Percentiles rank a stretch among this genome's conserved stretches.
Evolutionary conservation across 1,284 basidiomycete genomes (phyloP).

Genomic region (Moniliophthora roreri): DNA sequence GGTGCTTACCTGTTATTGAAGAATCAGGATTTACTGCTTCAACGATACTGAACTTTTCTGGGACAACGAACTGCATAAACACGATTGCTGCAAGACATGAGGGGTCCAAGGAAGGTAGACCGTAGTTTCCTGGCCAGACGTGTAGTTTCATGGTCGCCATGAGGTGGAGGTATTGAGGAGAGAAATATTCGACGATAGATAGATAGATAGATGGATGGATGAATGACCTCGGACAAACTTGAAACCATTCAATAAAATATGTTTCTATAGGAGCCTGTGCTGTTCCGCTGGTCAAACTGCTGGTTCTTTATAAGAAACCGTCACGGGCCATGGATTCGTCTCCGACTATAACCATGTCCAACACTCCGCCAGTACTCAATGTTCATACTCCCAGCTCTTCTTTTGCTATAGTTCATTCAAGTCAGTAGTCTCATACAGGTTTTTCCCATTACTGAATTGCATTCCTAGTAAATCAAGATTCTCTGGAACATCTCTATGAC

Average conservation of each 20-base stretch:
- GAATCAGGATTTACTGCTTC: conserved; percentile 58
- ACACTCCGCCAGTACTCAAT: conserved; percentile 49
- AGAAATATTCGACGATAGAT: neutral
- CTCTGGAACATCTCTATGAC: conserved; percentile 59
- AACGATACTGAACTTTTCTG: conserved; percentile 59
- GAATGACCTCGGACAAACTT: too few relatives aligned
- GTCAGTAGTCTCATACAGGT: conserved; percentile 38
- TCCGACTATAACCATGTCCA: conserved; percentile 1
- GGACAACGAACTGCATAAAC: conserved; percentile 64
- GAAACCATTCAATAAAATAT: too few relatives aligned
- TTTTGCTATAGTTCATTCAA: conserved; percentile 69
- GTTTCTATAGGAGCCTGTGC: too few relatives aligned
- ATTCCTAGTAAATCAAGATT: conserved; percentile 61
- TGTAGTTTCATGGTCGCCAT: conserved; percentile 49
- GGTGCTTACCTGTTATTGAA: conserved; percentile 73
- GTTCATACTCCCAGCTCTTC: conserved; percentile 75
- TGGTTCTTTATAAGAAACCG: too few relatives aligned
- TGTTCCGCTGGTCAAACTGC: too few relatives aligned
- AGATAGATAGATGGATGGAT: too few relatives aligned
- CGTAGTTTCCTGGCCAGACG: conserved; percentile 69
- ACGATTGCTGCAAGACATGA: conserved; percentile 62
- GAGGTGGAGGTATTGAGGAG: too few relatives aligned
- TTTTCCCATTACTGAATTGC: neutral
- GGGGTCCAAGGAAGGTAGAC: conserved; percentile 64
- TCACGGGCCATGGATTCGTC: too few relatives aligned